These are phyloP conservation scores for Rhodotorula graminis DNA, from an alignment of 768 basidiomycete genomes.

Conservation along the genomic window DNA sequence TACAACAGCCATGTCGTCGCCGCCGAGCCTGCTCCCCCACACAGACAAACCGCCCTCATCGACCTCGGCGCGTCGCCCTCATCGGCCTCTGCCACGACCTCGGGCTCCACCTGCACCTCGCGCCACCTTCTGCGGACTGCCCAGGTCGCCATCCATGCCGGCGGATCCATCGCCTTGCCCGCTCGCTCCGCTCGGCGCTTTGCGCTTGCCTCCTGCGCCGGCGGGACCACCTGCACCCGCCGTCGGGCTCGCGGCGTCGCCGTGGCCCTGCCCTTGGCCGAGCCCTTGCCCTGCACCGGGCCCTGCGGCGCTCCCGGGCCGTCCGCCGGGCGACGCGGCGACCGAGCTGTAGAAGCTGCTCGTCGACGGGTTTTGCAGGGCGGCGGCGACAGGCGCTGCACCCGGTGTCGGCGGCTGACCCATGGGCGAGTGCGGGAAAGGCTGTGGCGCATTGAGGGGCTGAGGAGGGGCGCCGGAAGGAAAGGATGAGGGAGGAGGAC, in stretches of 20 bases:
- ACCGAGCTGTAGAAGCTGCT: conserved; percentile 24
- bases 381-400: neutral
- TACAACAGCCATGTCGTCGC: too few species aligned
- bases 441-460: neutral
- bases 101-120: neutral
- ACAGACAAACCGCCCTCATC: too few species aligned
- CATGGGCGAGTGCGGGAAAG: neutral
- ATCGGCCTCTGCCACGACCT: conserved; percentile 1
- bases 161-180: too few species aligned
- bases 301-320: too few species aligned
- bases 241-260: neutral
- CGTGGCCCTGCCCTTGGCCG: too few species aligned
- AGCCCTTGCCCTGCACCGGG: too few species aligned
- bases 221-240: neutral
- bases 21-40: too few species aligned
- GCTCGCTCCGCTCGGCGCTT: neutral
- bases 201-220: conserved; percentile 4
- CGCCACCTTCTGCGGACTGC: conserved; percentile 22
- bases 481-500: neutral
- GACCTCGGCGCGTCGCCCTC: too few species aligned
- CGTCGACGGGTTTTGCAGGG: conserved; percentile 6
- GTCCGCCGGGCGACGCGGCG: conserved; percentile 7
- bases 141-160: neutral
- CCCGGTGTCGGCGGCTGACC: neutral
- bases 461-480: neutral